These are phyloP conservation scores for Sphagnurus paluster DNA, from an alignment of 1,284 basidiomycete genomes.

Conservation along the genomic window DNA sequence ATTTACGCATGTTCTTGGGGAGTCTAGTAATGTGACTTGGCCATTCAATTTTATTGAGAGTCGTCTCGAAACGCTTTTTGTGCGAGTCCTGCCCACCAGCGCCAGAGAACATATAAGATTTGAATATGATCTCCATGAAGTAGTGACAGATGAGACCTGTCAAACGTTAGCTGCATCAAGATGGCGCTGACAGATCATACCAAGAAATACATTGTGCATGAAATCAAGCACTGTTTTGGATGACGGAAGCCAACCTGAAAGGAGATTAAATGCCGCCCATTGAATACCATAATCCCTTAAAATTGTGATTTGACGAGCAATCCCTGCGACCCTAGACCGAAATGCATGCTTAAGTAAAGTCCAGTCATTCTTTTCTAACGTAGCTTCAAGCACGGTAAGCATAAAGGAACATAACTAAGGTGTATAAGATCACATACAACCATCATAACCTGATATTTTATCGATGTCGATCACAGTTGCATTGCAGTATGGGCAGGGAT, in stretches of 20 bases:
- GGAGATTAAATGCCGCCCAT: constrained; percentile 12
- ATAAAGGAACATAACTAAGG: not conserved
- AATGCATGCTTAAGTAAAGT: constrained; percentile 7
- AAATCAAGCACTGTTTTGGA: constrained; percentile 13
- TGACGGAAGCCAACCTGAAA: constrained; percentile 13
- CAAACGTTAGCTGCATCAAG: not conserved
- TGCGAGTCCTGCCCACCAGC: constrained; percentile 15
- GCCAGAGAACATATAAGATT: constrained; percentile 24
- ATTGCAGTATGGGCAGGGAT: constrained; percentile 30
- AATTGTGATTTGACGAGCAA: constrained; percentile 4
- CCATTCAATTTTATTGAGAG: constrained; percentile 30
- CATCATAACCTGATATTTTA: constrained; percentile 13
- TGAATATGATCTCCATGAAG: constrained; percentile 23
- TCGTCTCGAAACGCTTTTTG: constrained; percentile 21
- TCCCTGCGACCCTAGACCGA: not conserved
- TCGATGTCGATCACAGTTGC: constrained; percentile 15
- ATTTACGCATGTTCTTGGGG: constrained; percentile 28
- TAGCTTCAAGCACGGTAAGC: not conserved
- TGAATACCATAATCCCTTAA: constrained; percentile 8
- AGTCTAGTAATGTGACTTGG: constrained; percentile 31
- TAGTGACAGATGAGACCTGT: constrained; percentile 21
- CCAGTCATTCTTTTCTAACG: constrained; percentile 6
- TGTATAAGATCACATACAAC: not conserved
- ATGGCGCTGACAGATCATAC: constrained; percentile 2
- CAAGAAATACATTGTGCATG: constrained; percentile 15